Base-by-base conservation (phyloP, 129 eudicot species). In the Saussurea involucrata region DNA sequence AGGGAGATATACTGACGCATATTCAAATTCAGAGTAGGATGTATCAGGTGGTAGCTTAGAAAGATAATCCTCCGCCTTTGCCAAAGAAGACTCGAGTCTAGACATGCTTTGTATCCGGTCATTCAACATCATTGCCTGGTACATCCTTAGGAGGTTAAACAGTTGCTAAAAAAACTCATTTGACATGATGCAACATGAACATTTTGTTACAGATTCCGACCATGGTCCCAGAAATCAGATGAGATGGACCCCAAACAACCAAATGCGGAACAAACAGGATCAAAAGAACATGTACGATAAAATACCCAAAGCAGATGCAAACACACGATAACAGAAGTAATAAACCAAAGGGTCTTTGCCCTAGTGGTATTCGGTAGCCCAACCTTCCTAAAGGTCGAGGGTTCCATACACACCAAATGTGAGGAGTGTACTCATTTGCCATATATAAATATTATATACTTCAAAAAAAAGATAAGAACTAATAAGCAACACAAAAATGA, bases 41-140 rank as follows among this genome's bases (percentile, higher is more conserved):
- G 90, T 85, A 22, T 95, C 91, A 17, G 92, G 83, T 33, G 97
- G 87, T 57, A 83, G 90, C 76, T 89, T 92, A 33, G 91, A 85
- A 68, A 92, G 82, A 79, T 90, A 78, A 82, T 92, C 97, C 80
- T 95, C 99, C 10, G 97, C 99, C 81, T 92, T 95, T 22, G 83
- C 78, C 80, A 95, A 57, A 31, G 89, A 78, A 67, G 90, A 80
- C 61, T 89, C 92, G 44, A 95, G 96, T 84, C 88, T 85, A 70
- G 97, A 82, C 61, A 92, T 74, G 53, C 83, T 83, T 66, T 81
- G 91, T 73, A 95, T 92, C 28, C 97, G 87, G 42, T 95, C 99
- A 79, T 95, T 95, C 86, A 95, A 87, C 99, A 95, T 95, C 87
- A 95, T 78, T 46, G 78, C 85, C 99, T 95, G 71, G 79, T 10